A percentile compares a stretch with the other conserved stretches of the same genome.
These are phyloP conservation scores for Aegilops bicornis DNA, from an alignment of 176 grass and related monocot species.

Conservation along the genomic window DNA sequence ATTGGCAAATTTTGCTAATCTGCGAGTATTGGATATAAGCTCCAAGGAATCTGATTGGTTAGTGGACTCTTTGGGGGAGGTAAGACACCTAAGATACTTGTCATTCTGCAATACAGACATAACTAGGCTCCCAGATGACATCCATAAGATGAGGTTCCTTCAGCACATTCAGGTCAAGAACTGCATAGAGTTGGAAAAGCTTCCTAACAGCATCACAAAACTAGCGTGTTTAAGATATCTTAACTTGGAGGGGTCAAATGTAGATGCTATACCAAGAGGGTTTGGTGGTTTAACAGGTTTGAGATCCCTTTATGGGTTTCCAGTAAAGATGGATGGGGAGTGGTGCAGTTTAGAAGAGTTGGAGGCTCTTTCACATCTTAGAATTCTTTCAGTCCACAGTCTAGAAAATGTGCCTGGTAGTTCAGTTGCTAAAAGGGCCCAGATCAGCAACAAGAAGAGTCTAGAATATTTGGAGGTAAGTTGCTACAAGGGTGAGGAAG, in stretches of 20 bases:
- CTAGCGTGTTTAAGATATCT: background rate
- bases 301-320: no score
- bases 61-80: background rate
- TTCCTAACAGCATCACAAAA: background rate
- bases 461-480: background rate
- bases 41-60: background rate
- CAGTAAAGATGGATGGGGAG: no score
- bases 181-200: background rate
- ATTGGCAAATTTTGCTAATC: background rate
- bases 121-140: background rate
- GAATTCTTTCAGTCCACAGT: accelerated
- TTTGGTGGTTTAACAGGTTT: no score
- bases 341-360: no score
- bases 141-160: constrained; percentile 13
- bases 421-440: background rate
- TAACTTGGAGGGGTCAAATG: accelerated
- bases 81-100: constrained; percentile 13
- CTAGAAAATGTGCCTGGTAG: background rate
- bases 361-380: background rate
- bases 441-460: background rate
- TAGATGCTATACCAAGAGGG: no score
- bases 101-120: background rate
- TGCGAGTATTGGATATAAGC: background rate
- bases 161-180: background rate
- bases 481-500: background rate